phyloP scores from a whole-genome alignment of 1,284 basidiomycete species.

The Rhodotorula sp. region DNA sequence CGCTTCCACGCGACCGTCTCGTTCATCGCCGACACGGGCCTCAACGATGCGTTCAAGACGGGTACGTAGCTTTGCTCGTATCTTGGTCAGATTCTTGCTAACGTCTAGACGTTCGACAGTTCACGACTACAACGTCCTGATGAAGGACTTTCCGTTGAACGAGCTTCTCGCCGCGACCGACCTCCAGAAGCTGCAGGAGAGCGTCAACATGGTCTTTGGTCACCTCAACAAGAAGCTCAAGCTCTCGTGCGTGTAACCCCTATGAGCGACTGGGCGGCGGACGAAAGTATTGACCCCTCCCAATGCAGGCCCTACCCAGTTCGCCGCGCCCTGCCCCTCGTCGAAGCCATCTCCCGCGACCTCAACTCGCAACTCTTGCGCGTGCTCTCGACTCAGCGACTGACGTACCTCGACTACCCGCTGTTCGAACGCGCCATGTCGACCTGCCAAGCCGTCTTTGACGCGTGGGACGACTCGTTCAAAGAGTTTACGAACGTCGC shows the following conservation, averaged over 20 bases:
- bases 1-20: conserved; percentile 96
- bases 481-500: conserved; percentile 98
- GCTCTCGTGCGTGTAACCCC: conserved; percentile 59
- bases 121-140: conserved; percentile 94
- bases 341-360: conserved; percentile 95
- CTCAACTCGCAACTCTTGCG: conserved; percentile 93
- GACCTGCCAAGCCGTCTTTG: conserved; percentile 78
- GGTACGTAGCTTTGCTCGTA: no score
- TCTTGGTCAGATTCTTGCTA: no score
- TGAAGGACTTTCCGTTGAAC: conserved; percentile 98
- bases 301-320: conserved; percentile 77
- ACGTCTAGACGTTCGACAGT: no score
- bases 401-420: conserved; percentile 90
- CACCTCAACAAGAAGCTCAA: conserved; percentile 96
- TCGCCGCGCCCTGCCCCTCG: conserved; percentile 87
- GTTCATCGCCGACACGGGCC: conserved; percentile 94
- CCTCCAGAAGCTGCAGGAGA: conserved; percentile 88
- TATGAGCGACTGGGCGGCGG: conserved; percentile 1
- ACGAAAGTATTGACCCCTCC: no score
- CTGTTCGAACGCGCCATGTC: conserved; percentile 83
- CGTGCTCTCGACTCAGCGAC: conserved; percentile 75
- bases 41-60: conserved; percentile 86
- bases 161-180: conserved; percentile 94
- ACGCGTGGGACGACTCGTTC: conserved; percentile 93
- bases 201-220: conserved; percentile 79